Conservation (phyloP, 495 filamentous ascomycete genomes). For the Penicillium bovifimosum region DNA sequence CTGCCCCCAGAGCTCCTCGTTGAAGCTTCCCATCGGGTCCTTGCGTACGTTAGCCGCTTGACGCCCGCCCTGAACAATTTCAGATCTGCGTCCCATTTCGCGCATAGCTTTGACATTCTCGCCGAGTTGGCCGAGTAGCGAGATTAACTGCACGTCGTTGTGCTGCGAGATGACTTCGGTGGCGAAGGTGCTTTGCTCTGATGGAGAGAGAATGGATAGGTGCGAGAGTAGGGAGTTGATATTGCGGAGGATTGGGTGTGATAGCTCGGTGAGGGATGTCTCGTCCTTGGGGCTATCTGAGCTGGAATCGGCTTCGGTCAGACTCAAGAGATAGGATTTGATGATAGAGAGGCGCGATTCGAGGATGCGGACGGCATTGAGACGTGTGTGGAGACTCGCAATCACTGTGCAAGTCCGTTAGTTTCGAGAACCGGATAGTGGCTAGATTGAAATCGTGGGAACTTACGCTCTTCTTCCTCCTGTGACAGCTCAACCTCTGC, state of each 20-base stretch:
- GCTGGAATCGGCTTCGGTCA: conserved; percentile 54
- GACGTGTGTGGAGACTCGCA: conserved; percentile 70
- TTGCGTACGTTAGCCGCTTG: conserved; percentile 22
- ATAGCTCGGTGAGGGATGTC: conserved; percentile 17
- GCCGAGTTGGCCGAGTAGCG: conserved; percentile 63
- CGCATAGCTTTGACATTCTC: conserved; percentile 59
- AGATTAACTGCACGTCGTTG: conserved; percentile 72
- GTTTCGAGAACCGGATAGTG: conserved; percentile 2
- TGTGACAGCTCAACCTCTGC: conserved; percentile 51
- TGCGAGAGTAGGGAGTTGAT: conserved; percentile 51
- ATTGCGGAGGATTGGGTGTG: conserved; percentile 52
- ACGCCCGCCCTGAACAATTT: conserved; percentile 51
- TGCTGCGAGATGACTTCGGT: conserved; percentile 62
- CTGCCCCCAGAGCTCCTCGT: conserved; percentile 24
- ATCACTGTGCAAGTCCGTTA: conserved; percentile 45
- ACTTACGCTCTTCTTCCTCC: conserved; percentile 71
- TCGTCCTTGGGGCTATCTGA: conserved; percentile 29
- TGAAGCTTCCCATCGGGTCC: conserved; percentile 22
- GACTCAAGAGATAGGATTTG: conserved; percentile 68
- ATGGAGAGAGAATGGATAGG: conserved; percentile 47
- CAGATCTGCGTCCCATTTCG: conserved; percentile 67
- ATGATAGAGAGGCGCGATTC: conserved; percentile 78
- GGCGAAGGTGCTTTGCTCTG: conserved; percentile 51
- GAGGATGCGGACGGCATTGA: conserved; percentile 89
- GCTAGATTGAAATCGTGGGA: not conserved